Evolutionary conservation across 345 rosid genomes (phyloP).

Genomic region (Hibiscus trionum): DNA sequence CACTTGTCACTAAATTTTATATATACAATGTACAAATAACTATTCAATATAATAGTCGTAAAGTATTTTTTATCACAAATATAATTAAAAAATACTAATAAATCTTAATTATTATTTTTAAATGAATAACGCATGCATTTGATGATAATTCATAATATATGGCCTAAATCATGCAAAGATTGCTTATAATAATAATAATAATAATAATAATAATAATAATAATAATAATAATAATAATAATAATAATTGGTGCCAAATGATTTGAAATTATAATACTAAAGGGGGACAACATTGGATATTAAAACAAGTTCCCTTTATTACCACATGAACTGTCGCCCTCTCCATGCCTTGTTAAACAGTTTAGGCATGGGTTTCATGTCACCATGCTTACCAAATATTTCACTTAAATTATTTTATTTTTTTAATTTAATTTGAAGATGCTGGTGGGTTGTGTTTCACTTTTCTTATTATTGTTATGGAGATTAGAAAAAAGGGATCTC

Average conservation of each 20-base stretch:
- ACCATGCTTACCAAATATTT: constrained; percentile 36
- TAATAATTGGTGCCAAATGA: not conserved
- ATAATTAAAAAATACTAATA: no score
- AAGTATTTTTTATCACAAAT: no score
- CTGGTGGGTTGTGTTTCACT: constrained; percentile 25
- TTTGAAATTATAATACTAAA: constrained; percentile 4
- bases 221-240: not conserved
- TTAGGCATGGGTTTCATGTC: constrained; percentile 46
- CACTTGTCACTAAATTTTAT: no score
- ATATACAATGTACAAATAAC: no score
- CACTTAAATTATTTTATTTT: not conserved
- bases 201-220: not conserved
- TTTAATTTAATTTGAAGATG: not conserved
- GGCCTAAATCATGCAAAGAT: not conserved
- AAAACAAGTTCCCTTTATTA: constrained; percentile 30
- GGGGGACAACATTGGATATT: constrained; percentile 20
- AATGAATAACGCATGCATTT: no score
- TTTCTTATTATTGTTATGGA: constrained; percentile 26
- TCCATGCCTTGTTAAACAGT: constrained; percentile 57
- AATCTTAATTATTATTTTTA: no score
- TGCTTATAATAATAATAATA: not conserved
- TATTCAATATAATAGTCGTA: no score
- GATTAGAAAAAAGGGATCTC: constrained; percentile 42
- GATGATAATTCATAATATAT: no score
- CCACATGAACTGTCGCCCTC: constrained; percentile 85